These are phyloP conservation scores for Balamuthia mandrillaris DNA, from an alignment of 208 protist species.

Conservation along the genomic window DNA sequence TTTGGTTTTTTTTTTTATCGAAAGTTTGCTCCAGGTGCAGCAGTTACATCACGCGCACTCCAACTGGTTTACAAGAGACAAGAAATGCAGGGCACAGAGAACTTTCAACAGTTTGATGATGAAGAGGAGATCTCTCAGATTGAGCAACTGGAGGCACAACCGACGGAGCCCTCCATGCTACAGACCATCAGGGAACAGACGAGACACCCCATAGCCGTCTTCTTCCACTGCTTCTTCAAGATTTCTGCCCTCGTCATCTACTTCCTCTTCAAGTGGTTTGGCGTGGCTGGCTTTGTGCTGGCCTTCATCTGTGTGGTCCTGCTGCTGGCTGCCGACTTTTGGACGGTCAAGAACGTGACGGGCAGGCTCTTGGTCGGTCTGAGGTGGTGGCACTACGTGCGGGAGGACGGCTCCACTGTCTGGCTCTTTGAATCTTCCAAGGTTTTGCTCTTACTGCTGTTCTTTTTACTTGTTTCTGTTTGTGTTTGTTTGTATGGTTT, in stretches of 20 bases:
- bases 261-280: slow-evolving; percentile 73
- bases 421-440: slow-evolving; percentile 89
- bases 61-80: too few species aligned
- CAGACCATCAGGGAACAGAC: too few species aligned
- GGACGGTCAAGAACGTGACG: slow-evolving; percentile 90
- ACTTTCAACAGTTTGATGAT: too few species aligned
- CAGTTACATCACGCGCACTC: too few species aligned
- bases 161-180: too few species aligned
- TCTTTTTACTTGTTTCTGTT: too few species aligned
- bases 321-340: slow-evolving; percentile 86
- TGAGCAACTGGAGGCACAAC: too few species aligned
- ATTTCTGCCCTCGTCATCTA: slow-evolving; percentile 76
- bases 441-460: not conserved
- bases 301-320: slow-evolving; percentile 83
- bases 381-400: slow-evolving; percentile 90
- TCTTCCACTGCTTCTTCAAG: slow-evolving; percentile 86
- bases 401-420: slow-evolving; percentile 81
- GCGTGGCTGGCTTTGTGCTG: slow-evolving; percentile 71
- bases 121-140: too few species aligned
- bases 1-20: too few species aligned
- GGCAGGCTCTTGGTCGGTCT: slow-evolving; percentile 87
- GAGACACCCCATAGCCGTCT: slow-evolving; percentile 56
- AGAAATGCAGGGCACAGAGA: too few species aligned
- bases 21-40: too few species aligned
- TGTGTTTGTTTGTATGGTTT: not conserved